Conservation (phyloP, 495 filamentous ascomycete species). For the Lindgomyces ingoldianus region DNA sequence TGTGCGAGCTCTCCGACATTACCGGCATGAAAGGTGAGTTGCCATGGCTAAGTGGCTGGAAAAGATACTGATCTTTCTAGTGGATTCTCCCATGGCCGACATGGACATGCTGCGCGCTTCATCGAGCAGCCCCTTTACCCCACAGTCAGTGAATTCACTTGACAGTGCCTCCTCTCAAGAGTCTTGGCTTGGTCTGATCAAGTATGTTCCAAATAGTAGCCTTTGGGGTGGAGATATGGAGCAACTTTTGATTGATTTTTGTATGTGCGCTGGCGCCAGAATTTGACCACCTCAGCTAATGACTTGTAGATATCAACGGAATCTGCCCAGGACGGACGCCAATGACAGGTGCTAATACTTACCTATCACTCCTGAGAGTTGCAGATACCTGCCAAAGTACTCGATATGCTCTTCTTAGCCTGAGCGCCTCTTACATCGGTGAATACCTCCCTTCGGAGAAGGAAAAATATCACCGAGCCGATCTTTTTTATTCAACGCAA, state of each 20-base stretch:
- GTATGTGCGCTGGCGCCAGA: too few relatives aligned
- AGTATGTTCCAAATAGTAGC: conserved; percentile 21
- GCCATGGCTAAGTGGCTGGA: not conserved
- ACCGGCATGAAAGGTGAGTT: conserved; percentile 28
- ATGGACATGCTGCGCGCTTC: conserved; percentile 23
- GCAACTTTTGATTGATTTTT: conserved; percentile 30
- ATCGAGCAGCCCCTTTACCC: conserved; percentile 22
- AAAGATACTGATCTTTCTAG: conserved; percentile 18
- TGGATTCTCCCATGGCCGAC: conserved; percentile 21
- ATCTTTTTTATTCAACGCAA: conserved; percentile 29
- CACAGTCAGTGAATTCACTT: conserved; percentile 8
- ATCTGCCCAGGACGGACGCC: conserved; percentile 31
- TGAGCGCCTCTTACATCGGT: conserved; percentile 29
- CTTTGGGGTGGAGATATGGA: conserved; percentile 28
- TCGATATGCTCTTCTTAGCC: conserved; percentile 29
- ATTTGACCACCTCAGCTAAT: too few relatives aligned
- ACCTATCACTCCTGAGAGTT: conserved; percentile 18
- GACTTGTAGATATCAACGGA: conserved; percentile 34
- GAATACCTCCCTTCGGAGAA: conserved; percentile 30
- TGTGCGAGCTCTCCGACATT: conserved; percentile 25
- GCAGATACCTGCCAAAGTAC: conserved; percentile 26
- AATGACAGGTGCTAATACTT: conserved; percentile 17
- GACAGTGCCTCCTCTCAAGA: conserved; percentile 20
- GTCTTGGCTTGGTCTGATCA: conserved; percentile 22
- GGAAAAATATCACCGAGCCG: conserved; percentile 30